These are phyloP conservation scores for Heliamphora pulchella DNA, from an alignment of 179 eudicot species.

Conservation along the genomic window DNA sequence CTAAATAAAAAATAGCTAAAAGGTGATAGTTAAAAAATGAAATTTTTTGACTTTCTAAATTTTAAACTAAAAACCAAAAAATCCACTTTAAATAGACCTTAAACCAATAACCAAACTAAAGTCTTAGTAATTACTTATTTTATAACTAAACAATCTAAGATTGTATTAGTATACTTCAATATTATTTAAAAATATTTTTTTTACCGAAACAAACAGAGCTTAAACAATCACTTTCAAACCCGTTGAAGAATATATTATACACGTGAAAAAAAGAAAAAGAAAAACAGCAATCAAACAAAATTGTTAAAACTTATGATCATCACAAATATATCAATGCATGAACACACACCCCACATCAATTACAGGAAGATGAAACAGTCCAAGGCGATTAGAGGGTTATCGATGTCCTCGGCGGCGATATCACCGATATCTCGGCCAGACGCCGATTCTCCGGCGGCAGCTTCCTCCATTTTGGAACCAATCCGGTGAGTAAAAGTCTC, in stretches of 20 bases:
- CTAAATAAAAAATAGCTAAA: no score
- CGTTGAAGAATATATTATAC: not conserved
- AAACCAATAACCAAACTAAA: no score
- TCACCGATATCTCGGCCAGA: constrained; percentile 29
- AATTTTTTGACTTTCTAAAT: no score
- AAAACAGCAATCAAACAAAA: not conserved
- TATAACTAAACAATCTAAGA: no score
- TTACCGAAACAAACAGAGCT: no score
- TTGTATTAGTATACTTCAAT: no score
- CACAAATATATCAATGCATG: not conserved
- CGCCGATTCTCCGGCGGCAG: constrained; percentile 25
- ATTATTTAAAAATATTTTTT: no score
- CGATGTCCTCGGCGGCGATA: constrained; percentile 48
- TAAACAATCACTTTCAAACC: not conserved
- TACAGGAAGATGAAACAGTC: constrained; percentile 76
- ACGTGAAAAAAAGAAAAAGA: not conserved
- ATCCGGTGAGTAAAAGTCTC: constrained; percentile 26
- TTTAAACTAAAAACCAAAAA: no score
- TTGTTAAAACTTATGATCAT: not conserved
- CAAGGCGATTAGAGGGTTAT: constrained; percentile 69
- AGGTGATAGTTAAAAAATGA: no score
- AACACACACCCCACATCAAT: not conserved
- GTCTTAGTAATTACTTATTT: no score
- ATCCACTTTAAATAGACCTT: no score
- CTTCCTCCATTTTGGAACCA: constrained; percentile 35